Base-by-base conservation (phyloP, 2,329 filamentous ascomycete genomes). In the Paracoccidioides brasiliensis region DNA sequence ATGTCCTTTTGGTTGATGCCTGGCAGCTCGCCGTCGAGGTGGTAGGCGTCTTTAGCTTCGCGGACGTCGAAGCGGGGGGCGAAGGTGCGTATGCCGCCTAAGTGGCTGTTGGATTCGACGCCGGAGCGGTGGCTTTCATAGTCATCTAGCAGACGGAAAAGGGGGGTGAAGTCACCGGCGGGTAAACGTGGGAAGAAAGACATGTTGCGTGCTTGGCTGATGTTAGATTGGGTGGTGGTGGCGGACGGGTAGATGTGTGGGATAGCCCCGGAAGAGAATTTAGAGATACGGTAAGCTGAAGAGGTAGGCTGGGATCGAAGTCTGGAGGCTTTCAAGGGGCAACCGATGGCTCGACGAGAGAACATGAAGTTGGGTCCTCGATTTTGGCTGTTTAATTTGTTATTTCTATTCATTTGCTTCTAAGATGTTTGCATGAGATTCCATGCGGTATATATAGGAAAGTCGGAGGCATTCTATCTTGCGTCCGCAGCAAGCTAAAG, bases 11-110 rank as follows among this genome's bases (percentile, higher is more conserved):
- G 70, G 49, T 66, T 66, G 38, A 73, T 65, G 12, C 74, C 74
- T 3, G 74, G 72, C 0, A 76, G 63, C 57, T 76, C 74, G 44
- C 73, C 74, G 51, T 75, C 68, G 2, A 77, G 68, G 55, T 71
- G 62, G 59, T 76, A 76, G 51, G 61, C 65, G 10, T 72, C 63
- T 3, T 67, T 64, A 28, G 62, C 48, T 62, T 76, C 74, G 42
- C 70, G 67, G 30, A 76, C 72, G 58, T 77, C 74, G 55, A 76
- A 76, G 35, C 56, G 66, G 61, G 56, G 70, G 69, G 64, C 58
- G 59, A 75, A 75, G 12, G 66, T 62, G 43, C 53, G 67, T 58
- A 63, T 61, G 33, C 30, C 46, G 44, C 53, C 50, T 14, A 22
- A 22, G 32, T 46, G 41, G 22, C 58, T 52, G 35, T 35, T 30